Evolutionary conservation across 305 asterid species (phyloP), one percentile per base, ranked within the genome.

Genomic region (Rubia balearica): DNA sequence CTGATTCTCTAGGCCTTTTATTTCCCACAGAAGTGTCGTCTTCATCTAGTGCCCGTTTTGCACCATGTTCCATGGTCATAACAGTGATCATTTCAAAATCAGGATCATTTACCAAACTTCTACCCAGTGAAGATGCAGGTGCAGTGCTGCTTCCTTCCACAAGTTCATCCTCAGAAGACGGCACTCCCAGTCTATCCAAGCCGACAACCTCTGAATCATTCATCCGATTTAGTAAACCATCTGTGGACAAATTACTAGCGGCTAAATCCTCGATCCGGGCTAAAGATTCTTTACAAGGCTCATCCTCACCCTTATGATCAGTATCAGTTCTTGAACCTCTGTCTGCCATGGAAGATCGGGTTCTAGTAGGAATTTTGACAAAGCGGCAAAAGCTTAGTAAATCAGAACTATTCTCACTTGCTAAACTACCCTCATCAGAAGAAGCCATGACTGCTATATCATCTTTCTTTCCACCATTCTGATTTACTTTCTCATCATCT

Each of bases 1-100:
- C 74, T 83, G 84, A 82, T 76, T 83, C 88, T 84, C 83, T 89
- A 70, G 82, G 89, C 76, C 73, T 91, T 82, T 89, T 94, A 63
- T 73, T 77, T 74, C 71, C 87, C 49, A 78, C 85, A 78, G 74
- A 77, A 72, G 62, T 75, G 78, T 78, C 85, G 63, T 71, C 67
- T 48, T 81, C 82, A 71, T 86, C 88, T 55, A 84, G 68, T 77
- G 71, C 76, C 70, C 97, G 84, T 75, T 91, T 94, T 79, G 81
- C 86, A 77, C 88, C 87, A 73, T 79, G 82, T 49, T 83, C 90
- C 74, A 48, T 73, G 66, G 76, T 51, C 79, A 79, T 56, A 60
- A 84, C 72, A 64, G 72, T 81, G 67, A 84, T 73, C 70, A 74
- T 83, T 68, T 80, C 86, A 78, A 80, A 77, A 64, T 75, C 88